Conservation (phyloP, 2,329 filamentous ascomycete genomes). For the Xylariaceae sp. region DNA sequence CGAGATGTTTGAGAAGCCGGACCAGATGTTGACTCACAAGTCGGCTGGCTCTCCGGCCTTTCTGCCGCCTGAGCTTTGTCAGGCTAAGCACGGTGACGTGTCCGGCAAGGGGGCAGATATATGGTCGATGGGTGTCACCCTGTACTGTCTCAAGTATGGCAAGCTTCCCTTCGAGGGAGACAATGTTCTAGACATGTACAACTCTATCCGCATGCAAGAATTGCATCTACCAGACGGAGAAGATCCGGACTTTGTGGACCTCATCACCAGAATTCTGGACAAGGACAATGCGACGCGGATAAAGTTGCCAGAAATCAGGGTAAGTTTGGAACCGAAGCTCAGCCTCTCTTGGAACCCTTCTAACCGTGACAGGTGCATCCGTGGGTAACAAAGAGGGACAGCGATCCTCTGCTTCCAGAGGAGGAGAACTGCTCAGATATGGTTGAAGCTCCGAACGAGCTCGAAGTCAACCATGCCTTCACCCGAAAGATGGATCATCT, state of each 20-base stretch:
- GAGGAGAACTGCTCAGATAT: conserved; percentile 81
- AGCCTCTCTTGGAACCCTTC: conserved; percentile 2
- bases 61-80: conserved; percentile 85
- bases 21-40: conserved; percentile 85
- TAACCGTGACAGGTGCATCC: conserved; percentile 61
- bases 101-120: conserved; percentile 88
- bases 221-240: conserved; percentile 55
- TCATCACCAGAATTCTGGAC: conserved; percentile 68
- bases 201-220: conserved; percentile 71
- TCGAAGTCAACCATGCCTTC: conserved; percentile 85
- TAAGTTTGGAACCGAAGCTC: conserved; percentile 37
- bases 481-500: conserved; percentile 84
- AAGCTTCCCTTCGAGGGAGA: conserved; percentile 76
- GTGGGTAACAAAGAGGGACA: conserved; percentile 81
- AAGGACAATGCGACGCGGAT: conserved; percentile 82
- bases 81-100: conserved; percentile 76
- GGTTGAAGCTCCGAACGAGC: conserved; percentile 76
- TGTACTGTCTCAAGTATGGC: conserved; percentile 89
- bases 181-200: conserved; percentile 78
- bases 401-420: conserved; percentile 67
- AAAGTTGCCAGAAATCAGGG: conserved; percentile 71
- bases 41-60: conserved; percentile 93
- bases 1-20: conserved; percentile 86
- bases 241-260: conserved; percentile 62
- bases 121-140: conserved; percentile 95